These are phyloP conservation scores for Pseudogymnoascus sp. DNA, from an alignment of 2,329 filamentous ascomycete species.

Conservation along the genomic window DNA sequence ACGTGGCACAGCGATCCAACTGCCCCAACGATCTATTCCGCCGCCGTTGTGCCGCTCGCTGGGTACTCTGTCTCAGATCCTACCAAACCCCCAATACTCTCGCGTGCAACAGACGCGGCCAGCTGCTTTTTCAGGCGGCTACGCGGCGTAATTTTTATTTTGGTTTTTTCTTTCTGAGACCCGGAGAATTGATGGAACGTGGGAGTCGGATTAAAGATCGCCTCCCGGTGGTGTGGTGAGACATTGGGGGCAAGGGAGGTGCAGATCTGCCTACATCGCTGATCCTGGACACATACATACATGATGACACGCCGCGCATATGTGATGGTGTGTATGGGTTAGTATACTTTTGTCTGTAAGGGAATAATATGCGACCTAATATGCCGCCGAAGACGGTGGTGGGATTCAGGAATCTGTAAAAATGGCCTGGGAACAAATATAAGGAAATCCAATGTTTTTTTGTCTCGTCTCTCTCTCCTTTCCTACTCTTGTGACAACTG, in stretches of 20 bases:
- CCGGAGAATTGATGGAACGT: not conserved
- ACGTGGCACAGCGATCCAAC: not conserved
- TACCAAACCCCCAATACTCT: no score
- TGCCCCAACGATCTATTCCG: not conserved
- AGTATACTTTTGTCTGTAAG: not conserved
- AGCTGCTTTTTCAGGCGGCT: not conserved
- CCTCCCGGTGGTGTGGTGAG: not conserved
- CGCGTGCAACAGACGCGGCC: not conserved
- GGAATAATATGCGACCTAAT: not conserved
- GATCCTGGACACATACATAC: not conserved
- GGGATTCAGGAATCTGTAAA: not conserved
- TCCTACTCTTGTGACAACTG: not conserved
- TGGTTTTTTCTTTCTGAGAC: not conserved
- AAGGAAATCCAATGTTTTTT: not conserved
- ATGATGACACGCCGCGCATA: constrained; percentile 1
- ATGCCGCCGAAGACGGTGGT: not conserved
- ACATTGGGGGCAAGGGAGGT: not conserved
- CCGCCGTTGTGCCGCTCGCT: not conserved
- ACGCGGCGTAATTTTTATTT: not conserved
- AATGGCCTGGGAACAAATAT: not conserved
- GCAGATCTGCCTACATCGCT: not conserved
- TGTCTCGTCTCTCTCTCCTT: not conserved
- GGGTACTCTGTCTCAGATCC: no score
- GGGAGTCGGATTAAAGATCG: not conserved
- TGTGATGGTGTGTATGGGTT: not conserved